Conservation (phyloP, 306 rosid genomes). For the Datisca glomerata region DNA sequence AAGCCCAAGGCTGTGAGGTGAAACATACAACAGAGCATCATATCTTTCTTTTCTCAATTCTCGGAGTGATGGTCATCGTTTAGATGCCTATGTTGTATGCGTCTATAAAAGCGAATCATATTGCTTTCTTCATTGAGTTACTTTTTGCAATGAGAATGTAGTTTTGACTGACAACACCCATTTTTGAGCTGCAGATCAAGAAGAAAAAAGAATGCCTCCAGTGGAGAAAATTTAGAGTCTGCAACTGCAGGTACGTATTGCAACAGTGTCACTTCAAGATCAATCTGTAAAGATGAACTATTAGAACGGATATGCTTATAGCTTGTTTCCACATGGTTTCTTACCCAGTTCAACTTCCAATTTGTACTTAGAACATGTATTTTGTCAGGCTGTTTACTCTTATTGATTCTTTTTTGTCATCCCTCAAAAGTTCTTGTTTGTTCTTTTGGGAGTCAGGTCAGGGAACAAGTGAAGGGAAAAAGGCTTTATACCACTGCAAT, state of each 20-base stretch:
- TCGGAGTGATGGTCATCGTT: not conserved
- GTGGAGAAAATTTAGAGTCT: constrained; percentile 82
- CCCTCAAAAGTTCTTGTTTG: constrained; percentile 1
- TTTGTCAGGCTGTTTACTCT: not conserved
- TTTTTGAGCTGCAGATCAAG: constrained; percentile 60
- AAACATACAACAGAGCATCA: no score
- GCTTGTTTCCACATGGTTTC: not conserved
- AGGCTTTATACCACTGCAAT: constrained; percentile 90
- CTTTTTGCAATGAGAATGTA: not conserved
- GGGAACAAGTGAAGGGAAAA: constrained; percentile 75
- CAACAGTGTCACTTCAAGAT: no score
- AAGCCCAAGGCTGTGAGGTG: no score
- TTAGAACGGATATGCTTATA: not conserved
- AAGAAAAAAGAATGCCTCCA: constrained; percentile 78
- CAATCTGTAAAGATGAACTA: not conserved
- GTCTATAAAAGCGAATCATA: not conserved
- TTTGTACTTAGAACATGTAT: no score
- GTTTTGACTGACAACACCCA: constrained; percentile 15
- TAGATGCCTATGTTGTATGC: not conserved
- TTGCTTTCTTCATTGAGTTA: constrained; percentile 1
- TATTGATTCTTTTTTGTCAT: not conserved
- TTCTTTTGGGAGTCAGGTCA: constrained; percentile 45
- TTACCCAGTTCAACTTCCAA: not conserved
- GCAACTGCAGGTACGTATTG: constrained; percentile 44
- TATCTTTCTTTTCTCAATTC: not conserved